A percentile compares a stretch with the other conserved stretches of the same genome.
phyloP scores from a whole-genome alignment of 2,329 filamentous ascomycete species.

The Talaromyces sp. region DNA sequence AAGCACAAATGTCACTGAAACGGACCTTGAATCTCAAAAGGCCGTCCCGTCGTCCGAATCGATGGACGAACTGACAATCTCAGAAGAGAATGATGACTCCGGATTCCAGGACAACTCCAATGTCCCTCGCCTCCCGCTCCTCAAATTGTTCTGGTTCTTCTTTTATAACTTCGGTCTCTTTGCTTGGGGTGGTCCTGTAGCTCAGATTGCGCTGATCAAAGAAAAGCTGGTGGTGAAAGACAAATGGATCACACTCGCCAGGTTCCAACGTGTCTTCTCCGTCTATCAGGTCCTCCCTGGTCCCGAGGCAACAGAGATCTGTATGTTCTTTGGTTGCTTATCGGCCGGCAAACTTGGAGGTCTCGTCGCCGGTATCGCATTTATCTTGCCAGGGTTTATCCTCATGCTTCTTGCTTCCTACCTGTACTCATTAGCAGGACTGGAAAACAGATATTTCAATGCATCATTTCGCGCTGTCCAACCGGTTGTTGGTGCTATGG shows the following conservation, averaged over 20 bases:
- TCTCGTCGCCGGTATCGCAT: conserved; percentile 27
- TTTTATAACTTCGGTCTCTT: conserved; percentile 35
- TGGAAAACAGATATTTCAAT: conserved; percentile 29
- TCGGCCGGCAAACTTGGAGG: conserved; percentile 30
- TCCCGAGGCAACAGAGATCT: conserved; percentile 32
- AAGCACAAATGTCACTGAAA: not conserved
- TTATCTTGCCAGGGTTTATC: conserved; percentile 28
- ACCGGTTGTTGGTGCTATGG: conserved; percentile 30
- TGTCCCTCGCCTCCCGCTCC: conserved; percentile 26
- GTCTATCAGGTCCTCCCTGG: conserved; percentile 35
- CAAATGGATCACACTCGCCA: conserved; percentile 31
- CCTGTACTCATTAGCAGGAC: conserved; percentile 26
- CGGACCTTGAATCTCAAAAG: not conserved
- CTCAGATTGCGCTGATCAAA: conserved; percentile 33
- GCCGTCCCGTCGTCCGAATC: not conserved
- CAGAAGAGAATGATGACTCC: not conserved
- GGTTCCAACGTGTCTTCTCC: conserved; percentile 33
- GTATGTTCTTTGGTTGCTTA: conserved; percentile 35
- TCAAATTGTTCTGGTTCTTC: conserved; percentile 33
- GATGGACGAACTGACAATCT: not conserved
- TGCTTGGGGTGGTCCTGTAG: conserved; percentile 33
- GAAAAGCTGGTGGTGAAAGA: conserved; percentile 31
- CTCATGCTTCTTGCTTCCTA: conserved; percentile 29
- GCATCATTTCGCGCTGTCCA: conserved; percentile 29
- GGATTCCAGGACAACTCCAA: conserved; percentile 23